phyloP scores from a whole-genome alignment of 139 green algal genomes.

The Haematococcus lacustris region DNA sequence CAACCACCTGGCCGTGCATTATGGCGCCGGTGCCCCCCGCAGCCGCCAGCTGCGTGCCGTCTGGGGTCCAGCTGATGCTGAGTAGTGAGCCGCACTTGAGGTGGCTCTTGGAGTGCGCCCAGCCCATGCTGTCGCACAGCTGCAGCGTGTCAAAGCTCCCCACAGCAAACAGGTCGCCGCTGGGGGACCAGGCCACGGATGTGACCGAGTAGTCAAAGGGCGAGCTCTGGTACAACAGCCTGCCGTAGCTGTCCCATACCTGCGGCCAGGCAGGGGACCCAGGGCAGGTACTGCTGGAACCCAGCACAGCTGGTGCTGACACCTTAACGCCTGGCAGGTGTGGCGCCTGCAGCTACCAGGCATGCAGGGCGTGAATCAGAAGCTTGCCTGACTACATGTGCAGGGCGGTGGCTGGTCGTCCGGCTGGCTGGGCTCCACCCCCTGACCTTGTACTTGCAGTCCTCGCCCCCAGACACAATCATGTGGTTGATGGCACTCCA shows the following conservation, averaged over 20 bases:
- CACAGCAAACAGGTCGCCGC: conserved; percentile 57
- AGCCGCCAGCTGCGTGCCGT: conserved; percentile 62
- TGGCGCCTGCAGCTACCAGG: too few relatives aligned
- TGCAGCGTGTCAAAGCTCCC: conserved; percentile 53
- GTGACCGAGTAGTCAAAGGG: conserved; percentile 47
- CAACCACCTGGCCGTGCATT: conserved; percentile 46
- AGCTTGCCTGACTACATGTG: too few relatives aligned
- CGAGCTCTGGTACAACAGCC: conserved; percentile 55
- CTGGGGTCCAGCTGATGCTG: conserved; percentile 51
- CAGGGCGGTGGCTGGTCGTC: too few relatives aligned
- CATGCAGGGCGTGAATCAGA: too few relatives aligned
- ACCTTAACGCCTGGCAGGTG: too few relatives aligned
- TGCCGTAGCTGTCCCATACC: conserved; percentile 69
- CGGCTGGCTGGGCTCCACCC: too few relatives aligned
- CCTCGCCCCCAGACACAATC: conserved; percentile 69
- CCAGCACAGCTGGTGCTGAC: too few relatives aligned
- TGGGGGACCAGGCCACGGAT: conserved; percentile 55
- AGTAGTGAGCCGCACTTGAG: conserved; percentile 43
- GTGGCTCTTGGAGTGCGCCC: conserved; percentile 47
- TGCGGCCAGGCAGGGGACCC: too few relatives aligned
- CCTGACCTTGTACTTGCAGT: conserved; percentile 72
- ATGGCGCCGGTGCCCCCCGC: conserved; percentile 50
- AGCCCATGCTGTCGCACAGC: conserved; percentile 67
- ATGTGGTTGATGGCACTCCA: conserved; percentile 62
- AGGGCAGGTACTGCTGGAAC: too few relatives aligned